These are phyloP conservation scores for Cryptosporidium ryanae DNA, from an alignment of 169 alveolate genomes.

Conservation along the genomic window DNA sequence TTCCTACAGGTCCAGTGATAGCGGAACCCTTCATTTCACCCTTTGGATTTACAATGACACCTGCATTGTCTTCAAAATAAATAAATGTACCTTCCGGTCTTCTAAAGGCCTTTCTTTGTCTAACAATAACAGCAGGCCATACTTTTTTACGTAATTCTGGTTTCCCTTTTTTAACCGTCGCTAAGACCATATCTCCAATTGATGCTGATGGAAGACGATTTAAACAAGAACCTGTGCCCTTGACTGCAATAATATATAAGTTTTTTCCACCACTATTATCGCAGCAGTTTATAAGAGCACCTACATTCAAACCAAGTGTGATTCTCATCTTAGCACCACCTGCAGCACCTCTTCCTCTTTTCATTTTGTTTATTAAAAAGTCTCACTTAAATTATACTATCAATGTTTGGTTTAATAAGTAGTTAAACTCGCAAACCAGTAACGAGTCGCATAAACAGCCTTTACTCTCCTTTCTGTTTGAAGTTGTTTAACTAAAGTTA, in stretches of 20 bases:
- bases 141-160: conserved; percentile 99
- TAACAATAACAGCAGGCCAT: conserved; percentile 96
- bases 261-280: conserved; percentile 99
- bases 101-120: conserved; percentile 99
- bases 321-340: conserved; percentile 88
- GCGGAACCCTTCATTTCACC: conserved; percentile 99
- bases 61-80: conserved; percentile 99
- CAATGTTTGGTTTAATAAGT: neutral
- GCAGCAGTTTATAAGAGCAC: conserved; percentile 98
- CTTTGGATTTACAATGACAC: conserved; percentile 97
- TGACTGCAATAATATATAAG: conserved; percentile 96
- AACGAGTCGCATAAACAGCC: no score
- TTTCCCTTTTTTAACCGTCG: conserved; percentile 98
- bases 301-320: conserved; percentile 96
- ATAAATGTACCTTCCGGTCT: conserved; percentile 98
- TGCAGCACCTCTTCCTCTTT: conserved; percentile 89
- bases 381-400: neutral
- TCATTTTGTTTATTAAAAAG: conserved; percentile 16
- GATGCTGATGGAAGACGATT: conserved; percentile 98
- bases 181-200: conserved; percentile 99
- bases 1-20: conserved; percentile 99
- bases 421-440: no score
- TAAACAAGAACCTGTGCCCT: conserved; percentile 96
- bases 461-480: no score
- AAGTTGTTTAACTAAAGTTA: no score